Percentiles rank a stretch among this genome's conserved stretches.
Conservation (phyloP, 768 basidiomycete species). For the Phanerochaete sordida region DNA sequence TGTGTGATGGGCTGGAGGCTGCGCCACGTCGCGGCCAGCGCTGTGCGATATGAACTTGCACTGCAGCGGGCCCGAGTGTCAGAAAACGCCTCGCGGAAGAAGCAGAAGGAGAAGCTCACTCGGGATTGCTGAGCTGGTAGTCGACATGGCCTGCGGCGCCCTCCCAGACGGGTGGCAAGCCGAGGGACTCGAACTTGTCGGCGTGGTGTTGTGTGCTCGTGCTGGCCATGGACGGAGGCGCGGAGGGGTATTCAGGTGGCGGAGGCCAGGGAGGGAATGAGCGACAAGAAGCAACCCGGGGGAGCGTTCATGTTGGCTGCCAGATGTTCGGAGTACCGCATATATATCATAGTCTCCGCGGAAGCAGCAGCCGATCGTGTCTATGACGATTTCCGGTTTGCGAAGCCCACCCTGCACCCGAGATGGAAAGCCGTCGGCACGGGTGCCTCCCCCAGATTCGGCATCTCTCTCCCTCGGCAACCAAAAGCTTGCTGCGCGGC, state of each 20-base stretch:
- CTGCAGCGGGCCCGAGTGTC: not conserved
- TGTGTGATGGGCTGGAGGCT: not conserved
- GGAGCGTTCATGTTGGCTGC: not conserved
- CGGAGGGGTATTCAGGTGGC: not conserved
- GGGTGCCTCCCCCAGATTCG: not conserved
- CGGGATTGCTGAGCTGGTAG: slow-evolving; percentile 7
- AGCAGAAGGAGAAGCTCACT: not conserved
- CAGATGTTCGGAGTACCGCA: not conserved
- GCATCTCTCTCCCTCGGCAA: not conserved
- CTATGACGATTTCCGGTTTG: not conserved
- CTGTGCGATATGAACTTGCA: slow-evolving; percentile 1
- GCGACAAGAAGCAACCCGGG: not conserved
- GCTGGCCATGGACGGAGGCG: not conserved
- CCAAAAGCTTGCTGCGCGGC: not conserved
- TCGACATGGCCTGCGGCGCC: slow-evolving; percentile 6
- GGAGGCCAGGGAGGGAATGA: not conserved
- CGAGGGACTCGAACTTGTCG: slow-evolving; percentile 3
- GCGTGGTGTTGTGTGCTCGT: not conserved
- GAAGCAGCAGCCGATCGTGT: not conserved
- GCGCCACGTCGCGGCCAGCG: slow-evolving; percentile 4
- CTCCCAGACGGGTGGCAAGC: not conserved
- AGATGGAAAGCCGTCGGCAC: not conserved
- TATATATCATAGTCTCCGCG: not conserved
- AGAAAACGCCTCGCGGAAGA: not conserved
- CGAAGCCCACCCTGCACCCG: not conserved